A percentile compares a stretch with the other conserved stretches of the same genome.
phyloP scores from a whole-genome alignment of 495 filamentous ascomycete species.

The Hypoxylon rickii region DNA sequence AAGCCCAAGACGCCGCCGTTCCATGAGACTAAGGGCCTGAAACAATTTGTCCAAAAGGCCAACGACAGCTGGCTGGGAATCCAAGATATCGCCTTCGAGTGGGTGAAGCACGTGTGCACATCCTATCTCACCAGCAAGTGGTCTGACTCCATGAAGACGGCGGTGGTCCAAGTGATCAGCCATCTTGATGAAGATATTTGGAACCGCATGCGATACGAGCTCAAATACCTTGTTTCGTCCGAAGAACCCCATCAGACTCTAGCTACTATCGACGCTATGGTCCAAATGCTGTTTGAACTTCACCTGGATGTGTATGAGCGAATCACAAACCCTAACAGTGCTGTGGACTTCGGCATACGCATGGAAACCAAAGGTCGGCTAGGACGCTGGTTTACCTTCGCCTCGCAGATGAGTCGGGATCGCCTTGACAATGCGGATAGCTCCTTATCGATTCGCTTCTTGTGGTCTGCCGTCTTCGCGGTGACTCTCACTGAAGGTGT shows the following conservation, averaged over 20 bases:
- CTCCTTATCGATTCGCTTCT: slow-evolving; percentile 62
- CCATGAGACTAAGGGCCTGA: slow-evolving; percentile 60
- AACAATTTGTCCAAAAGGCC: slow-evolving; percentile 56
- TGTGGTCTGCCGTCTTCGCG: slow-evolving; percentile 84
- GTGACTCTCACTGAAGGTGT: slow-evolving; percentile 69
- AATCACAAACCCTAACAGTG: slow-evolving; percentile 74
- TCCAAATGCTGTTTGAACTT: slow-evolving; percentile 82
- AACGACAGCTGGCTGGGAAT: slow-evolving; percentile 63
- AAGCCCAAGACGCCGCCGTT: slow-evolving; percentile 55
- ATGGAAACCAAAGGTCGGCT: slow-evolving; percentile 69
- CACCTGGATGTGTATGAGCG: slow-evolving; percentile 83
- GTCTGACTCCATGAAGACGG: slow-evolving; percentile 72
- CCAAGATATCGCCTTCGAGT: slow-evolving; percentile 67
- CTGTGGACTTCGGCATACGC: slow-evolving; percentile 62
- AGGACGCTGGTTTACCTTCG: slow-evolving; percentile 73
- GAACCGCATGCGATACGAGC: slow-evolving; percentile 51
- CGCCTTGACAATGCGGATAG: slow-evolving; percentile 46
- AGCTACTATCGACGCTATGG: slow-evolving; percentile 57
- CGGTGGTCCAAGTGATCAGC: slow-evolving; percentile 68
- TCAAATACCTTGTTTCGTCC: slow-evolving; percentile 38
- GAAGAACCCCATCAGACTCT: slow-evolving; percentile 13
- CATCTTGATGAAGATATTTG: slow-evolving; percentile 72
- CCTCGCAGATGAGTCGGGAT: slow-evolving; percentile 62
- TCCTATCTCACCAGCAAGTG: slow-evolving; percentile 70
- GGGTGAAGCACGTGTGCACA: slow-evolving; percentile 62